Percentiles rank a stretch among this genome's conserved stretches.
phyloP scores from a whole-genome alignment of 345 rosid species.

The Mercurialis annua region DNA sequence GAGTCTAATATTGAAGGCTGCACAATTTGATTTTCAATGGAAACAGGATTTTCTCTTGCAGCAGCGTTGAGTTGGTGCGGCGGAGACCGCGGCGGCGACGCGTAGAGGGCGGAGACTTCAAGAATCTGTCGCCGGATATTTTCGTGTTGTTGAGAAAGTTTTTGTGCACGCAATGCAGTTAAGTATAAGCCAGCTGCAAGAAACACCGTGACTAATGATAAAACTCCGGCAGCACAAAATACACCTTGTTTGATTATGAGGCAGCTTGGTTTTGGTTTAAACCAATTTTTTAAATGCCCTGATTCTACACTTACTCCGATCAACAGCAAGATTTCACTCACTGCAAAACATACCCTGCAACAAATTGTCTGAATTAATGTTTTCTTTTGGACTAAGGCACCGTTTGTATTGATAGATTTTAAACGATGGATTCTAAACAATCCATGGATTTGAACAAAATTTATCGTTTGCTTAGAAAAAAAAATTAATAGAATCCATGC shows the following conservation, averaged over 20 bases:
- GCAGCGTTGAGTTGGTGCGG: slow-evolving; percentile 34
- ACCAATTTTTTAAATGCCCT: slow-evolving; percentile 80
- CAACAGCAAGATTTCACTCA: slow-evolving; percentile 66
- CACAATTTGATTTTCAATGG: slow-evolving; percentile 27
- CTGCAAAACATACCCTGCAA: slow-evolving; percentile 69
- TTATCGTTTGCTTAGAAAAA: too few relatives aligned
- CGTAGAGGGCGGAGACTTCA: slow-evolving; percentile 49
- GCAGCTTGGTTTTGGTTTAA: slow-evolving; percentile 64
- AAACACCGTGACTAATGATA: slow-evolving; percentile 59
- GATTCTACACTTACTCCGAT: slow-evolving; percentile 87
- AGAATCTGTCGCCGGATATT: slow-evolving; percentile 45
- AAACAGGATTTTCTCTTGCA: slow-evolving; percentile 56
- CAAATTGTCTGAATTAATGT: too few relatives aligned
- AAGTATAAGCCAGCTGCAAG: slow-evolving; percentile 68
- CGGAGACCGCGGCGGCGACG: slow-evolving; percentile 69
- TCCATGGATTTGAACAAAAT: too few relatives aligned
- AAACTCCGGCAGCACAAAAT: slow-evolving; percentile 75
- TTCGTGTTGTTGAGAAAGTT: slow-evolving; percentile 47
- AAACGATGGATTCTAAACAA: too few relatives aligned
- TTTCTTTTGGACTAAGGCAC: too few relatives aligned
- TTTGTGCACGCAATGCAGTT: slow-evolving; percentile 69
- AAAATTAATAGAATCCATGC: too few relatives aligned
- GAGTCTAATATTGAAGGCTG: slow-evolving; percentile 15
- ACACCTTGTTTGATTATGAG: slow-evolving; percentile 61
- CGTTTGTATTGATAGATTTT: too few relatives aligned